A percentile compares a stretch with the other conserved stretches of the same genome.
Evolutionary conservation across 2,329 filamentous ascomycete genomes (phyloP).

Genomic region (Epicoccum nigrum): DNA sequence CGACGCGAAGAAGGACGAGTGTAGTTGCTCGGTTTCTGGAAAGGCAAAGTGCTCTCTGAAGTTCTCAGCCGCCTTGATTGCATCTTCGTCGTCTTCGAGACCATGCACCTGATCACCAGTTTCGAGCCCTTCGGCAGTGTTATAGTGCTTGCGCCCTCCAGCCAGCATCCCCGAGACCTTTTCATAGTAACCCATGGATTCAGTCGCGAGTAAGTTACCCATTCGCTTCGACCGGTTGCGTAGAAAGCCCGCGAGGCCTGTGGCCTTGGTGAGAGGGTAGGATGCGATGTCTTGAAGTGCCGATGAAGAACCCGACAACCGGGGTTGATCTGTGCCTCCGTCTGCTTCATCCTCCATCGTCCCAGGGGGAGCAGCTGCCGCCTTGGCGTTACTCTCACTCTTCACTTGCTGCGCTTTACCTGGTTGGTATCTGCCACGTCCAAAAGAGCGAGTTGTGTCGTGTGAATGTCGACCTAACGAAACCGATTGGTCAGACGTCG

Average conservation of each 20-base stretch:
- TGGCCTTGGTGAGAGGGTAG: conserved; percentile 83
- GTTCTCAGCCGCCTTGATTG: conserved; percentile 63
- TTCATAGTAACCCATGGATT: conserved; percentile 95
- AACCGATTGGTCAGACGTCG: conserved; percentile 56
- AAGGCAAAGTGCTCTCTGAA: conserved; percentile 91
- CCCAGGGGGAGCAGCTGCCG: not conserved
- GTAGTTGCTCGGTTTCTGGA: conserved; percentile 80
- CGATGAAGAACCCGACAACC: conserved; percentile 54
- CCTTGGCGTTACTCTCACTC: conserved; percentile 18
- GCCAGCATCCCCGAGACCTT: conserved; percentile 98
- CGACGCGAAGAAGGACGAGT: conserved; percentile 90
- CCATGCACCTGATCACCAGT: conserved; percentile 69
- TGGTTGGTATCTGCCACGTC: conserved; percentile 23
- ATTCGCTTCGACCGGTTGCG: conserved; percentile 79
- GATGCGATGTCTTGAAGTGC: conserved; percentile 68
- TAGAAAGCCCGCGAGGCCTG: conserved; percentile 81
- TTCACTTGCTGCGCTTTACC: conserved; percentile 21
- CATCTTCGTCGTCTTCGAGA: conserved; percentile 62
- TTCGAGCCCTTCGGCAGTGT: conserved; percentile 68
- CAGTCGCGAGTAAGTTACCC: conserved; percentile 80
- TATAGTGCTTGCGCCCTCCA: conserved; percentile 87
- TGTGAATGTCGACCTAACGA: conserved; percentile 40
- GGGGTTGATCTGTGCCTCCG: conserved; percentile 27
- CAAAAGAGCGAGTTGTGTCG: conserved; percentile 47
- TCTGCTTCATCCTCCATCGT: conserved; percentile 30